Percentiles rank a stretch among this genome's conserved stretches.
These are phyloP conservation scores for Blastobotrys persicus DNA, from an alignment of 1,139 yeast genomes.

Conservation along the genomic window DNA sequence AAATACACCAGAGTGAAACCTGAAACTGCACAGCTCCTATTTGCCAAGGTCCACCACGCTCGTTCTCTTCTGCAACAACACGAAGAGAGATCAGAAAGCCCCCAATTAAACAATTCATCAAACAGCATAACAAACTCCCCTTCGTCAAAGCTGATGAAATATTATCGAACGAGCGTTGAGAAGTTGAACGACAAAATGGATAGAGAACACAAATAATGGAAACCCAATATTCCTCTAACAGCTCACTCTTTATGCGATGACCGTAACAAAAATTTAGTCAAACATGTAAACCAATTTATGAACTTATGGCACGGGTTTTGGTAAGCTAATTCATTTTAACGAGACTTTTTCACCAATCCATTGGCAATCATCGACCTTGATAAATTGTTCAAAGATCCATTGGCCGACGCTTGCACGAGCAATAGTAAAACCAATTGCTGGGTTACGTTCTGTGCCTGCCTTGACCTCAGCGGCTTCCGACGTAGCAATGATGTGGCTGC, in stretches of 20 bases:
- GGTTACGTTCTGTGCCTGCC: background rate
- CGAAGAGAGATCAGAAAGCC: slow-evolving; percentile 10
- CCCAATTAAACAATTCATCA: slow-evolving; percentile 7
- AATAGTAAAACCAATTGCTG: background rate
- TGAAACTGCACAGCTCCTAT: slow-evolving; percentile 52
- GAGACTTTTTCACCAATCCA: background rate
- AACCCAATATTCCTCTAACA: too few relatives aligned
- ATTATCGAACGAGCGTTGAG: slow-evolving; percentile 25
- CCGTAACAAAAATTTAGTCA: too few relatives aligned
- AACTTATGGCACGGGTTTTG: too few relatives aligned
- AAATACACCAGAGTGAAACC: slow-evolving; percentile 61
- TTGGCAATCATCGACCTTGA: background rate
- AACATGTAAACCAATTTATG: too few relatives aligned
- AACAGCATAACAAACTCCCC: slow-evolving; percentile 12
- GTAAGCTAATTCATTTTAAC: background rate
- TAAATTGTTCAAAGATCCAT: background rate
- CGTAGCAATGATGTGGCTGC: background rate
- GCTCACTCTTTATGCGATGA: too few relatives aligned
- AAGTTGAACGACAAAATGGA: slow-evolving; percentile 23
- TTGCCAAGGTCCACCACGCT: slow-evolving; percentile 41
- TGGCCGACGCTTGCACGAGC: background rate
- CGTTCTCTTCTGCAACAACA: slow-evolving; percentile 18
- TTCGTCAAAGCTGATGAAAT: slow-evolving; percentile 25
- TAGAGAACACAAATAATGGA: background rate
- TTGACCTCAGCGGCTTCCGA: background rate